phyloP scores from a whole-genome alignment of 2,329 filamentous ascomycete genomes.

The Aspergillus neoniger region DNA sequence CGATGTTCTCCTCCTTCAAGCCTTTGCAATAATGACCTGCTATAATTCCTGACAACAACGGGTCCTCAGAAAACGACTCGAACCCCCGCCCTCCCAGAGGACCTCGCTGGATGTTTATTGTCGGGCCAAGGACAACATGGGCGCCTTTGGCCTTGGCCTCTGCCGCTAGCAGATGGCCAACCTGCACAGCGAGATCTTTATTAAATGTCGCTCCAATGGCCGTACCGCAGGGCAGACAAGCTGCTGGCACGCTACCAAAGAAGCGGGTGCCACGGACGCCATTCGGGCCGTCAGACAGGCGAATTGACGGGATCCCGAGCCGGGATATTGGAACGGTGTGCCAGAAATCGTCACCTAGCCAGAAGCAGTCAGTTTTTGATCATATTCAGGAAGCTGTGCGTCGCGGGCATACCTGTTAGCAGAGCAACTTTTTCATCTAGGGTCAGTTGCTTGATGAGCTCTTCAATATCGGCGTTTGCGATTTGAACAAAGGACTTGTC shows the following conservation, averaged over 20 bases:
- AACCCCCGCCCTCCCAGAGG: slow-evolving; percentile 81
- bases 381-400: neutral
- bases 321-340: slow-evolving; percentile 64
- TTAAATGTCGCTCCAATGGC: slow-evolving; percentile 80
- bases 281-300: slow-evolving; percentile 69
- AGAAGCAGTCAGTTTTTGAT: neutral
- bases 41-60: slow-evolving; percentile 71
- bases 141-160: slow-evolving; percentile 73
- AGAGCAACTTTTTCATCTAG: slow-evolving; percentile 59
- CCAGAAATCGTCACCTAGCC: slow-evolving; percentile 61
- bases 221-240: slow-evolving; percentile 76
- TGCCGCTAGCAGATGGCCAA: slow-evolving; percentile 69
- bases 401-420: slow-evolving; percentile 30
- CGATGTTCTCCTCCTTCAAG: slow-evolving; percentile 71
- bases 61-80: slow-evolving; percentile 83
- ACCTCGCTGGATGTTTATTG: slow-evolving; percentile 78
- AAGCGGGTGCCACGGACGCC: slow-evolving; percentile 68
- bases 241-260: slow-evolving; percentile 68
- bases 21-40: slow-evolving; percentile 71
- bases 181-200: slow-evolving; percentile 64
- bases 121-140: slow-evolving; percentile 72
- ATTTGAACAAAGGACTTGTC: slow-evolving; percentile 5
- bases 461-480: slow-evolving; percentile 33
- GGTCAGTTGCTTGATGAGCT: slow-evolving; percentile 55
- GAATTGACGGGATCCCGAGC: slow-evolving; percentile 64